phyloP scores from a whole-genome alignment of 2,329 filamentous ascomycete genomes.

The Penicillium sp. region DNA sequence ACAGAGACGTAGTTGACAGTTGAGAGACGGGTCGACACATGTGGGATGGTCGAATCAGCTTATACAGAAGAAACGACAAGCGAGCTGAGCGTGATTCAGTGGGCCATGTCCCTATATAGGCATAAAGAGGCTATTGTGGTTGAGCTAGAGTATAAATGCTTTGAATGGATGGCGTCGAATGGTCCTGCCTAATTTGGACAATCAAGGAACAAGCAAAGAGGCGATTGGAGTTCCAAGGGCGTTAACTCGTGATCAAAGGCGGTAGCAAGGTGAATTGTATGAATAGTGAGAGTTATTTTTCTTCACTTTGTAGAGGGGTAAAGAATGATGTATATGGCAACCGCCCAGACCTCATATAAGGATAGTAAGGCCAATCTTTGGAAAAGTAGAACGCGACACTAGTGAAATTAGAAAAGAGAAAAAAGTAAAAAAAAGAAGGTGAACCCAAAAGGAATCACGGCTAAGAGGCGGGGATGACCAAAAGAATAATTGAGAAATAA shows the following conservation, averaged over 20 bases:
- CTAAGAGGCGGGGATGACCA: constrained; percentile 8
- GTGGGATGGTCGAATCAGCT: constrained; percentile 4
- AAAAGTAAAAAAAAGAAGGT: constrained; percentile 11
- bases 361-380: constrained; percentile 12
- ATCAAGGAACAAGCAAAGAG: background rate
- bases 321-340: constrained; percentile 26
- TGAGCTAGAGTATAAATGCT: background rate
- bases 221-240: background rate
- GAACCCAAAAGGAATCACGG: constrained; percentile 10
- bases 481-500: constrained; percentile 31
- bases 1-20: constrained; percentile 8
- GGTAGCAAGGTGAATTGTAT: background rate
- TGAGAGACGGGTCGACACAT: constrained; percentile 13
- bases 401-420: constrained; percentile 3
- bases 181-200: constrained; percentile 1
- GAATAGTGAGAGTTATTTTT: background rate
- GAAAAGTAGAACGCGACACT: constrained; percentile 9
- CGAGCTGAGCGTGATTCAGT: background rate
- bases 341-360: constrained; percentile 20
- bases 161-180: background rate
- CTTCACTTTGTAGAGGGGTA: constrained; percentile 12
- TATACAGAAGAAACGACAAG: background rate
- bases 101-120: background rate
- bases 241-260: constrained; percentile 1
- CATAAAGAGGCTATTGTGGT: background rate